Base-by-base conservation (phyloP, 2,329 filamentous ascomycete species). In the Ceratocystis harringtonii region DNA sequence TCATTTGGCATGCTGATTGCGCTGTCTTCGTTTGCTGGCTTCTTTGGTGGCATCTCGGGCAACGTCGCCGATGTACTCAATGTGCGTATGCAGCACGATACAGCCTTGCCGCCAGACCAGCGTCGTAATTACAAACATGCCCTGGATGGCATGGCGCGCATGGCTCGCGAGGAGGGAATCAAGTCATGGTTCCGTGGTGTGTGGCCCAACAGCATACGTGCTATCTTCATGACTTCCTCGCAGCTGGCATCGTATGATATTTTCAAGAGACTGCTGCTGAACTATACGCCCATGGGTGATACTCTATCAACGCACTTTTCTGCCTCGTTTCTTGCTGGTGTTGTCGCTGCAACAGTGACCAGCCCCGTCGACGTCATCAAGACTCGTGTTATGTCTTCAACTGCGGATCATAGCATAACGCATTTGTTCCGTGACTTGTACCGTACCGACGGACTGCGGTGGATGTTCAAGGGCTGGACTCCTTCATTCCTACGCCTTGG, bases 11-110 rank as follows among this genome's bases (percentile, higher is more conserved):
- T 84, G n/a, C 85, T 99, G 8, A 81, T 96, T 69, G 88, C 83
- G 69, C 89, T 97, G 75, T 90, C 92, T 64, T 87, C 85, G 28
- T 77, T 84, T 32, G 92, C 94, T 6, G 94, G 94, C 63, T 89
- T 96, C 73, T 76, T 95, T 2, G 94, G 94, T 68, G 94, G 94
- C 62, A 78, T 97, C 60, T 89, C 87, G 5, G 94, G 94, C 69
- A 99, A 97, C 77, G 91, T 92, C 2, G 92, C 92, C 69, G 94
- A 99, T 74, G 91, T 99, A 43, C 81, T 96, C 72, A 99, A 99
- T 76, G 94, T 99, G 62, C 90, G 94, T 70, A 99, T 99, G 94
- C 94, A 99, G 77, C 90, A 95, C 76, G 94, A 87, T 72, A 86
- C 89, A 1, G 85, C 90, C 0, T 83, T 96, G 1, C 88, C 91